Evolutionary conservation across 1,284 basidiomycete genomes (phyloP).

Genomic region (Tilletia caries): DNA sequence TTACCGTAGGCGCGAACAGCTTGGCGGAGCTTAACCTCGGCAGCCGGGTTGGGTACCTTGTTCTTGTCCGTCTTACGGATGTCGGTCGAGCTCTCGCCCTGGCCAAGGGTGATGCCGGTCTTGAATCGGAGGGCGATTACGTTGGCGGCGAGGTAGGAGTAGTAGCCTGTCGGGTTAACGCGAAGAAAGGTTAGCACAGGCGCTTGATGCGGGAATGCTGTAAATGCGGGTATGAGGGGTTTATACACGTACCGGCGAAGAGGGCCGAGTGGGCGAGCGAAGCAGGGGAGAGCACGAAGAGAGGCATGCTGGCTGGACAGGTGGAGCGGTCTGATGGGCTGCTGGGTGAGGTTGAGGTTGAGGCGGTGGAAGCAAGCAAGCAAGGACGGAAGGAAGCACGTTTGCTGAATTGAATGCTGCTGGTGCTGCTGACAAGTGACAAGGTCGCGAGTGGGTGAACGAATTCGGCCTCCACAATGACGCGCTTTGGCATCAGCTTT

Average conservation of each 20-base stretch:
- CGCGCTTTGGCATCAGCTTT: neutral
- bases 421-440: neutral
- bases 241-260: slow-evolving; percentile 26
- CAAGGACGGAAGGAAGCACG: neutral
- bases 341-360: neutral
- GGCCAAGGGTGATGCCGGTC: slow-evolving; percentile 40
- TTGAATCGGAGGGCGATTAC: slow-evolving; percentile 37
- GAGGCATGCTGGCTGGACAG: slow-evolving; percentile 41
- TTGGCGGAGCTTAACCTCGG: slow-evolving; percentile 36
- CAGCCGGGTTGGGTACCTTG: slow-evolving; percentile 22
- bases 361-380: neutral
- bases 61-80: slow-evolving; percentile 18
- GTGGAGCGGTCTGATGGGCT: neutral
- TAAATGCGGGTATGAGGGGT: neutral
- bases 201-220: neutral
- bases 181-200: neutral
- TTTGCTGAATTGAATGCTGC: too few relatives aligned
- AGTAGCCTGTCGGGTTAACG: slow-evolving; percentile 30
- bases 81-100: slow-evolving; percentile 23
- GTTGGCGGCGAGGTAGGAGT: slow-evolving; percentile 45
- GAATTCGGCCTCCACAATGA: neutral
- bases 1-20: slow-evolving; percentile 48
- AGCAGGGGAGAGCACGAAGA: slow-evolving; percentile 51
- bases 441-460: neutral
- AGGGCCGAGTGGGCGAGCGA: slow-evolving; percentile 53